These are phyloP conservation scores for Nakazawaea wickerhamii DNA, from an alignment of 805 yeast species.

Conservation along the genomic window DNA sequence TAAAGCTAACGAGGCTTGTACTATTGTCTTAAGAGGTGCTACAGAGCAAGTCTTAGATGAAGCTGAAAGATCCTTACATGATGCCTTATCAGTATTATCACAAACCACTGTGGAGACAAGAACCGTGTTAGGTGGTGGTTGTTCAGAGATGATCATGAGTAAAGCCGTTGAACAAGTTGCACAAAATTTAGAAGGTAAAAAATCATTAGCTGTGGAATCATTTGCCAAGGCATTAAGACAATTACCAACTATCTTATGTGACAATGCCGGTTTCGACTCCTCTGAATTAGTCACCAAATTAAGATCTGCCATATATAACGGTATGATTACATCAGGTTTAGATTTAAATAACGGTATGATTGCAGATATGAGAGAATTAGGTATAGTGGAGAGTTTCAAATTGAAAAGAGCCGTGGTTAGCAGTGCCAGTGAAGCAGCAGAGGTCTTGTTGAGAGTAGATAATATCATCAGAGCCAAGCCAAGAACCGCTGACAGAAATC, in stretches of 20 bases:
- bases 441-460: constrained; percentile 90
- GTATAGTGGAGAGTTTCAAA: constrained; percentile 89
- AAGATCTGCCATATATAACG: constrained; percentile 86
- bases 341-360: constrained; percentile 79
- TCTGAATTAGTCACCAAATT: constrained; percentile 86
- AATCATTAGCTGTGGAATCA: constrained; percentile 89
- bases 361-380: constrained; percentile 92
- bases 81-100: constrained; percentile 90
- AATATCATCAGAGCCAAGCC: constrained; percentile 96
- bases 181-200: constrained; percentile 88
- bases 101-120: constrained; percentile 92
- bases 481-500: constrained; percentile 86
- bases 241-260: constrained; percentile 91
- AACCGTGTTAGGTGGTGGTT: constrained; percentile 92
- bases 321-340: constrained; percentile 86
- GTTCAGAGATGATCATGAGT: constrained; percentile 90
- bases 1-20: constrained; percentile 92
- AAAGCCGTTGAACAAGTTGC: constrained; percentile 93
- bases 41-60: constrained; percentile 98
- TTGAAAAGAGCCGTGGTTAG: constrained; percentile 90
- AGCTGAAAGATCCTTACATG: constrained; percentile 95
- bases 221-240: constrained; percentile 93
- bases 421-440: constrained; percentile 97
- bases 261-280: constrained; percentile 95
- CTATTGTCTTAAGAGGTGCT: constrained; percentile 93